Evolutionary conservation across 441 rosid species (phyloP).

Genomic region (California macrophylla): DNA sequence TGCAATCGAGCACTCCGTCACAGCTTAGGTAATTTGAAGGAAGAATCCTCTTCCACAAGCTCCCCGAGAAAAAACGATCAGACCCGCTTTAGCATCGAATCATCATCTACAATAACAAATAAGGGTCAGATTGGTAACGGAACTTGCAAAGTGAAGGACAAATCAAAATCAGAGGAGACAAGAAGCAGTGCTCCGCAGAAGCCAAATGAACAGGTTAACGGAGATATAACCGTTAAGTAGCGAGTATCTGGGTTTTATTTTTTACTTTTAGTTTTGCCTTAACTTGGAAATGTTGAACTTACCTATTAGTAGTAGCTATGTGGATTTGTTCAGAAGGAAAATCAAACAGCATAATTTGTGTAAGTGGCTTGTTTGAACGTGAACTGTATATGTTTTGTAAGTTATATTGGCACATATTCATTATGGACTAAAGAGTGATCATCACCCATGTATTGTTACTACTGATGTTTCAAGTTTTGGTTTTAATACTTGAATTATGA

Average conservation of each 20-base stretch:
- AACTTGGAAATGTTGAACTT: slow-evolving; percentile 22
- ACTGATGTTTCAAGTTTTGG: neutral
- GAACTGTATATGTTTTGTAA: slow-evolving; percentile 47
- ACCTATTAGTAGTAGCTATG: slow-evolving; percentile 15
- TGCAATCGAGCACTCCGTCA: slow-evolving; percentile 44
- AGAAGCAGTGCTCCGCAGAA: slow-evolving; percentile 27
- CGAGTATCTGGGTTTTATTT: slow-evolving; percentile 9
- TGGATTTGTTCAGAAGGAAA: slow-evolving; percentile 13
- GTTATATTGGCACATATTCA: slow-evolving; percentile 22
- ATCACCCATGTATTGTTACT: neutral
- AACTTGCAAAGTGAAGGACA: slow-evolving; percentile 29
- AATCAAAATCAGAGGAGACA: slow-evolving; percentile 26
- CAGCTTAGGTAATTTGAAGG: slow-evolving; percentile 49
- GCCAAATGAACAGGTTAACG: slow-evolving; percentile 20
- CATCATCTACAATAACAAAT: neutral
- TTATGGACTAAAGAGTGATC: slow-evolving; percentile 22
- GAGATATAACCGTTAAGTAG: slow-evolving; percentile 28
- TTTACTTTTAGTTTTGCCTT: slow-evolving; percentile 9
- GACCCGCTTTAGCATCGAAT: slow-evolving; percentile 3
- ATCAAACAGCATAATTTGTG: slow-evolving; percentile 24
- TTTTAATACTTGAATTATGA: too few relatives aligned
- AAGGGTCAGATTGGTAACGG: slow-evolving; percentile 33
- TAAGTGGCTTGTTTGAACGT: slow-evolving; percentile 24
- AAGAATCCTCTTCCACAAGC: slow-evolving; percentile 15
- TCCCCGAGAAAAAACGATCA: slow-evolving; percentile 33